These are phyloP conservation scores for Metarhizium humberi DNA, from an alignment of 2,329 filamentous ascomycete species.

Conservation along the genomic window DNA sequence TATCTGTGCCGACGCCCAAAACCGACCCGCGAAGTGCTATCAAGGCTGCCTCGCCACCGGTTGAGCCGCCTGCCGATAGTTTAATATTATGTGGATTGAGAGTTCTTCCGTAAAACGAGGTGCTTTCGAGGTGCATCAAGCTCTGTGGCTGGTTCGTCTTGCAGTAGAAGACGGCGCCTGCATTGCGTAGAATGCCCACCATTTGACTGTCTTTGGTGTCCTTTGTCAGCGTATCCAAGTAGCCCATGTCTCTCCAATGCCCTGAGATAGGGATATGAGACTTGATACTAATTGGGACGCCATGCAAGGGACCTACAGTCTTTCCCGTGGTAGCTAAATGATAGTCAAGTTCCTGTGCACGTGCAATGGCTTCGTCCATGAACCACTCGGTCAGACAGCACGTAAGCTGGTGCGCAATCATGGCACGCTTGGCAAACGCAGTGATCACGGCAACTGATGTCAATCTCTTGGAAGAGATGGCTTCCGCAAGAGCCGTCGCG, in stretches of 20 bases:
- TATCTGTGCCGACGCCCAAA: slow-evolving; percentile 28
- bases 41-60: slow-evolving; percentile 42
- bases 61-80: slow-evolving; percentile 52
- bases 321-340: slow-evolving; percentile 27
- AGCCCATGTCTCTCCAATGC: slow-evolving; percentile 39
- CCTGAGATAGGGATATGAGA: slow-evolving; percentile 50
- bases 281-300: slow-evolving; percentile 41
- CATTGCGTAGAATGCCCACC: slow-evolving; percentile 40
- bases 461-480: slow-evolving; percentile 24
- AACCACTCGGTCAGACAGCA: slow-evolving; percentile 43
- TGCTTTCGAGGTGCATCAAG: slow-evolving; percentile 43
- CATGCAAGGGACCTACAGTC: slow-evolving; percentile 48
- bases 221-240: slow-evolving; percentile 39
- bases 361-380: slow-evolving; percentile 37
- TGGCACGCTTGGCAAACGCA: slow-evolving; percentile 43
- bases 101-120: slow-evolving; percentile 48
- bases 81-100: slow-evolving; percentile 52
- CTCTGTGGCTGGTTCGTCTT: slow-evolving; percentile 60
- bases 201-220: slow-evolving; percentile 45
- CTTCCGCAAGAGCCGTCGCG: slow-evolving; percentile 28
- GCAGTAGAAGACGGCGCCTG: slow-evolving; percentile 55
- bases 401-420: slow-evolving; percentile 47
- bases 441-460: slow-evolving; percentile 29
- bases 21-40: slow-evolving; percentile 28
- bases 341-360: slow-evolving; percentile 29